Conservation (phyloP, 148 eudicot species). For the Diospyros lotus region DNA sequence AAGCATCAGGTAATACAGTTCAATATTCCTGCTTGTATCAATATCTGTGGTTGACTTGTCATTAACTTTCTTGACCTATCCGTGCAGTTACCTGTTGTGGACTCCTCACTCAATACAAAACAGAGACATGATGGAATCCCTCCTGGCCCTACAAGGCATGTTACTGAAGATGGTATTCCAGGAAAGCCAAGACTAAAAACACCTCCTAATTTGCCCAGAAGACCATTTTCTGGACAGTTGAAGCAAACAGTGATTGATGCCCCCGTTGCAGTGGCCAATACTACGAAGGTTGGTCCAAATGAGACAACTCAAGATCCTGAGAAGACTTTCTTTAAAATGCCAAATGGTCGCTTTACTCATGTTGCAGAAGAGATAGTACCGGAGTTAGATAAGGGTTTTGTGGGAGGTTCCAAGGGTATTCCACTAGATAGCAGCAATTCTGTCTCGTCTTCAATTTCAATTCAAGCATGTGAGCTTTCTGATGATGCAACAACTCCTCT, state of each 20-base stretch:
- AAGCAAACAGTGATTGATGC: slow-evolving; percentile 41
- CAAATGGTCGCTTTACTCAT: slow-evolving; percentile 20
- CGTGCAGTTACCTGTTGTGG: slow-evolving; percentile 56
- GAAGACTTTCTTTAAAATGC: slow-evolving; percentile 11
- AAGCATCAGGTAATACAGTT: slow-evolving; percentile 68
- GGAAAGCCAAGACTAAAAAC: slow-evolving; percentile 61
- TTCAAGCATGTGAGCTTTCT: slow-evolving; percentile 75
- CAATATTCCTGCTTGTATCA: neutral
- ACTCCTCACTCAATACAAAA: slow-evolving; percentile 63
- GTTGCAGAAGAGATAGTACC: slow-evolving; percentile 29
- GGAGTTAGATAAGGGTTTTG: slow-evolving; percentile 21
- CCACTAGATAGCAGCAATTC: slow-evolving; percentile 66
- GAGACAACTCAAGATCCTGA: slow-evolving; percentile 40
- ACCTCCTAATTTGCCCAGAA: slow-evolving; percentile 59
- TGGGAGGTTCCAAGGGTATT: slow-evolving; percentile 32
- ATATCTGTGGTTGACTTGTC: slow-evolving; percentile 7
- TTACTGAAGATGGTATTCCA: slow-evolving; percentile 52
- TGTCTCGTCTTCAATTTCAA: slow-evolving; percentile 66
- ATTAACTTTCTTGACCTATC: slow-evolving; percentile 4
- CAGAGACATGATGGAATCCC: slow-evolving; percentile 56
- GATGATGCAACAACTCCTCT: slow-evolving; percentile 62
- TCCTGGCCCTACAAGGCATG: slow-evolving; percentile 35
- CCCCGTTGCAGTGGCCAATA: slow-evolving; percentile 28
- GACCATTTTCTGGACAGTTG: slow-evolving; percentile 55
- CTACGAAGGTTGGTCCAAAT: slow-evolving; percentile 28